Evolutionary conservation across 441 rosid genomes (phyloP).

Genomic region (Pelargonium citronellum): DNA sequence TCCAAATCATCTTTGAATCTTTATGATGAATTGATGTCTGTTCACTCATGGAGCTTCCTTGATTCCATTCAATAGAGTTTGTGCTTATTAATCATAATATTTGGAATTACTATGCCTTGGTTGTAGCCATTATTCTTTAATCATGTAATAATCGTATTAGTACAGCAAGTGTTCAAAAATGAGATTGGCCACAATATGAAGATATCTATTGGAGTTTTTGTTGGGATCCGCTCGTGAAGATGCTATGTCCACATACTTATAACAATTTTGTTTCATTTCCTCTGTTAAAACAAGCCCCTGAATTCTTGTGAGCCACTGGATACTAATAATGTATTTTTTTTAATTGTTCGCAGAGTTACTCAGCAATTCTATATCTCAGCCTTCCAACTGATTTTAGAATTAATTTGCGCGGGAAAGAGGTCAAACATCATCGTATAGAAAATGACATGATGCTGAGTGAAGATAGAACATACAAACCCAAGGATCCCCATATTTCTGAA

Average conservation of each 20-base stretch:
- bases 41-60: not conserved
- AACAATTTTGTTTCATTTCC: no score
- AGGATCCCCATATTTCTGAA: constrained; percentile 29
- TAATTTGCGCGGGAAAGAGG: constrained; percentile 82
- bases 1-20: not conserved
- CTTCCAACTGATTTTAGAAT: constrained; percentile 74
- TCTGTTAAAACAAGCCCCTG: not conserved
- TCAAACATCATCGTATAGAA: constrained; percentile 81
- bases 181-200: no score
- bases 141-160: no score
- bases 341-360: constrained; percentile 56
- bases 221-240: no score
- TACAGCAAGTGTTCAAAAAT: no score
- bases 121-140: not conserved
- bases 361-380: constrained; percentile 78
- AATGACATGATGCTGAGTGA: constrained; percentile 85
- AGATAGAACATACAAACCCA: constrained; percentile 58
- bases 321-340: constrained; percentile 1
- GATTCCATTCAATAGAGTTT: not conserved
- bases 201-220: no score
- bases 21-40: no score
- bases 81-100: not conserved
- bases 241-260: no score
- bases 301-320: not conserved
- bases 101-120: not conserved